These are phyloP conservation scores for Leishmania turanica DNA, from an alignment of 208 protist genomes.

Conservation along the genomic window DNA sequence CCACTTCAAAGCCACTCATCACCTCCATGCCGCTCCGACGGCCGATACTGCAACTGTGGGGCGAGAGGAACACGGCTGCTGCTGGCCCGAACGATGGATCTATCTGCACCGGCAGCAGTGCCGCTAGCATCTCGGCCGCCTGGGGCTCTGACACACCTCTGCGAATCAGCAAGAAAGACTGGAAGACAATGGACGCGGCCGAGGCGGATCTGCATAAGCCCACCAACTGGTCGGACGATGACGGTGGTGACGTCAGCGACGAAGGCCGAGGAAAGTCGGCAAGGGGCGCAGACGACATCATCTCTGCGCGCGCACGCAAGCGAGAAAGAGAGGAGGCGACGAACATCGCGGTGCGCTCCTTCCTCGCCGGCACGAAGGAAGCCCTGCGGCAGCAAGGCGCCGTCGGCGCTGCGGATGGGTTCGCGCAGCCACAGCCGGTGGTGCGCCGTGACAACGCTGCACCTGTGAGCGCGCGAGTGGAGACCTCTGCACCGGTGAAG, in stretches of 20 bases:
- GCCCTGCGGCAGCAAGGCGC: conserved; percentile 18
- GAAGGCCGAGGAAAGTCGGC: background rate
- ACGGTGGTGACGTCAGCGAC: conserved; percentile 15
- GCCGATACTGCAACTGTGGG: conserved; percentile 32
- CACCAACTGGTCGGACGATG: conserved; percentile 26
- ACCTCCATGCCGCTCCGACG: conserved; percentile 4
- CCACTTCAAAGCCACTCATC: background rate
- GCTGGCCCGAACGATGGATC: background rate
- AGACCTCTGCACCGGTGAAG: background rate
- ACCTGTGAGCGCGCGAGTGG: background rate
- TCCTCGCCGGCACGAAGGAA: conserved; percentile 5
- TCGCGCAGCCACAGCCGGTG: background rate
- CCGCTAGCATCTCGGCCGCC: conserved; percentile 10
- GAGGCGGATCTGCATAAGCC: conserved; percentile 34
- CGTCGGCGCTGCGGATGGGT: background rate
- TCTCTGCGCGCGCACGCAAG: conserved; percentile 16
- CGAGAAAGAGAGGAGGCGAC: conserved; percentile 24
- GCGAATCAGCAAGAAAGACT: conserved; percentile 44
- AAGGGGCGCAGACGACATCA: background rate
- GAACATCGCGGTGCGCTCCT: conserved; percentile 6
- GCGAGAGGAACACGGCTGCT: conserved; percentile 12
- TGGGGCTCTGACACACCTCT: conserved; percentile 22
- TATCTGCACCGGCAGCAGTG: background rate
- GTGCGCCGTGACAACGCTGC: background rate
- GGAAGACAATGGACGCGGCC: conserved; percentile 56